Evolutionary conservation across 2,329 filamentous ascomycete species (phyloP), one percentile per base, ranked within the genome.

Genomic region (Ampelomyces quisqualis): DNA sequence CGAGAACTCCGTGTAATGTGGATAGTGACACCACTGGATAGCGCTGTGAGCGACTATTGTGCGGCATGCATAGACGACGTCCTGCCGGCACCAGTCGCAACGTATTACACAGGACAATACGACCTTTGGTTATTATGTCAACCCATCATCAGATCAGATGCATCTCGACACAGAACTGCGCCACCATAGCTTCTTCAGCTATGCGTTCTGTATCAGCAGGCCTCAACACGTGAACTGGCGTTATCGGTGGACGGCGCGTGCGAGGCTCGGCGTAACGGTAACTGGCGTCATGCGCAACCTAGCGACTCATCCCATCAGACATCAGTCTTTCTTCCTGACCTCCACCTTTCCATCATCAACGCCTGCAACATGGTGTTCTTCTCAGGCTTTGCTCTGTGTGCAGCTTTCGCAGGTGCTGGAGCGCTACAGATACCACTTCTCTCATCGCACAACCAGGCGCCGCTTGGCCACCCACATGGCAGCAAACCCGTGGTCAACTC

Each of bases 401-500:
- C 56, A n/a, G 54, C 55, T 20, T 39, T 58, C 4, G 55, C 59
- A 17, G 43, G 58, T 30, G 59, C 55, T 7, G 34, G 53, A 9
- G 62, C 59, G 13, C 44, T 62, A 5, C 64, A 66, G 37, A 47
- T 66, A 3, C 64, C 64, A 1, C 45, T 67, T 5, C 46, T 67
- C 3, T 58, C 55, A 2, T 49, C 54, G 4, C 47, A 39, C 40
- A 41, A 46, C 24, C 62, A 64, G 37, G 50, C 53, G 21, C 46
- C 53, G 10, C 45, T 64, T 17, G 53, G 55, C 7, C 44, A 53
- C 37, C 38, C 46, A 11, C 39, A 51, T 26, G 60, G 56, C 7
- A 50, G 51, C 19, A 64, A 65, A 36, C 62, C 62, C 21, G 38
- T 64, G 18, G 56, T 67, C 51, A 59, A 66, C 40, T 64, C 64